These are phyloP conservation scores for Pseudocohnilembus persalinus DNA, from an alignment of 169 alveolate species.

Conservation along the genomic window DNA sequence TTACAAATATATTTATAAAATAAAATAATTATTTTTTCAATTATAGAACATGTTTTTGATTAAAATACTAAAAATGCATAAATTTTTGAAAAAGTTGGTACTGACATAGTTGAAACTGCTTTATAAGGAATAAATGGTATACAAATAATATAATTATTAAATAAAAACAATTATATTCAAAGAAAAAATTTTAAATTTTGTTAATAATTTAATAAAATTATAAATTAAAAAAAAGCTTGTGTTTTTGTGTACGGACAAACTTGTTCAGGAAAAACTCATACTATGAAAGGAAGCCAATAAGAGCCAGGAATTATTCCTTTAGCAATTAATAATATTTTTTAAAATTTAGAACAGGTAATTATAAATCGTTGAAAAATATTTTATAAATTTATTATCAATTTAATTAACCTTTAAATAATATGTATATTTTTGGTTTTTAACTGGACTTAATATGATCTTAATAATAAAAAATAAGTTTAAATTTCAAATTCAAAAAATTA, in stretches of 20 bases:
- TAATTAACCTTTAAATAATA: no score
- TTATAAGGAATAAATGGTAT: not conserved
- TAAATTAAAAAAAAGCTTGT: slow-evolving; percentile 9
- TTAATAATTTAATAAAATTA: no score
- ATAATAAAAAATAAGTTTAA: no score
- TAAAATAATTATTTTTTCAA: not conserved
- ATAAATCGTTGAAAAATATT: no score
- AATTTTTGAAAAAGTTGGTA: not conserved
- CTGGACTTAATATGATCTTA: no score
- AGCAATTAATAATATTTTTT: slow-evolving; percentile 36
- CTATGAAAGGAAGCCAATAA: slow-evolving; percentile 51
- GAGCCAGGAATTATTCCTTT: slow-evolving; percentile 55
- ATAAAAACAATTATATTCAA: no score
- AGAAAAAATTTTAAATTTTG: no score
- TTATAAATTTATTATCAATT: no score
- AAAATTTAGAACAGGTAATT: slow-evolving; percentile 1
- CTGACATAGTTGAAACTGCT: not conserved
- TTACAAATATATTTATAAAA: not conserved
- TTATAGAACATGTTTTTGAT: not conserved
- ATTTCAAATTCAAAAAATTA: no score
- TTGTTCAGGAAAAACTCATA: slow-evolving; percentile 40
- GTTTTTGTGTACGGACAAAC: slow-evolving; percentile 29
- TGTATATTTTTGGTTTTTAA: no score
- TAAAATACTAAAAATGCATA: not conserved
- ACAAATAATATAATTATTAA: no score